Base-by-base conservation (phyloP, 257 asterid species). In the Solanum chiquidenum region DNA sequence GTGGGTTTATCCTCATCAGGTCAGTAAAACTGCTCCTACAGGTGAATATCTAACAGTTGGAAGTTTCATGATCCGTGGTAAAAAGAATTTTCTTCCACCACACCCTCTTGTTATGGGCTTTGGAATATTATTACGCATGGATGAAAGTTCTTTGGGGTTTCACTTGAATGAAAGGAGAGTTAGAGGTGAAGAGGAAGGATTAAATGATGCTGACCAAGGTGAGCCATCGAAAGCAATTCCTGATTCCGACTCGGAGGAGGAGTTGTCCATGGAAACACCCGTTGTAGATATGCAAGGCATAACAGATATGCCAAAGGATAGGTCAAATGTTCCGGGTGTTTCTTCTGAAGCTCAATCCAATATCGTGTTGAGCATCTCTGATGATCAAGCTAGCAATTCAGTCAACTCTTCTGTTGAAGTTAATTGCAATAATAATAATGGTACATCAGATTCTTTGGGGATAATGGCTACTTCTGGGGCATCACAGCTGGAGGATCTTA, bases 1-100 rank as follows among this genome's bases (percentile, higher is more conserved):
- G 99, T 97, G 99, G 99, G 99, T 97, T 89, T 92, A 96, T 84
- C 98, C 98, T 87, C 92, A 97, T 90, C 99, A 97, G 93, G 99
- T 97, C 89, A 97, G 98, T 88, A 97, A 96, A 93, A 95, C 99
- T 82, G 99, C 99, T 88, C 99, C 99, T 64, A 95, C 98, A 5
- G 99, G 99, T 83, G 99, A 97, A 90, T 97, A 96, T 93, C 96
- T 97, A 87, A 96, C 99, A 31, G 99, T 94, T 77, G 99, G 99
- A 89, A 97, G 99, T 94, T 97, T 97, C 95, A 97, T 97, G 99
- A 94, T 97, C 87, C 99, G 99, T 84, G 99, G 99, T 40, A 97
- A 94, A 91, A 96, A 97, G 94, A 97, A 97, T 89, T 97, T 93
- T 93, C 99, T 97, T 88, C 99, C 99, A 69, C 99, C 99, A 60